Conservation (phyloP, 768 basidiomycete species). For the Lentinula guzmanii region DNA sequence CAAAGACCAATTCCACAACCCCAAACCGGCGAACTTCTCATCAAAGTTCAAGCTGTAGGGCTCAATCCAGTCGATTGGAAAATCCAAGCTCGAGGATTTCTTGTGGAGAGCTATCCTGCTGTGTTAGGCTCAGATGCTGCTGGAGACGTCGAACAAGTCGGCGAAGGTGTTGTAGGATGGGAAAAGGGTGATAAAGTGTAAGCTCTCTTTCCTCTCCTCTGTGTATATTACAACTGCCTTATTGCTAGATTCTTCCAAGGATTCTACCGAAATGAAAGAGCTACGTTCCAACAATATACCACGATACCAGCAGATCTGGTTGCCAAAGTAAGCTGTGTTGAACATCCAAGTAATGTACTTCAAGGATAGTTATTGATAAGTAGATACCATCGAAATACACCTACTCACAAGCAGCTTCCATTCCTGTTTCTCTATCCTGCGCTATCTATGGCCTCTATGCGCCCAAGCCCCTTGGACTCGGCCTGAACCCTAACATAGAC, state of each 20-base stretch:
- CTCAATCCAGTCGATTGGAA: constrained; percentile 31
- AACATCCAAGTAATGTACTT: background rate
- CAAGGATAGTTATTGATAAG: background rate
- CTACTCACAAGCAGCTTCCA: constrained; percentile 18
- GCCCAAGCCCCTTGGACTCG: constrained; percentile 26
- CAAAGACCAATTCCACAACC: constrained; percentile 14
- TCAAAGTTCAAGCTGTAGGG: constrained; percentile 19
- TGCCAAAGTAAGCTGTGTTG: constrained; percentile 8
- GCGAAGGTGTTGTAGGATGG: constrained; percentile 26
- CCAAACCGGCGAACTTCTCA: constrained; percentile 20
- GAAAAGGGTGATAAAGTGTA: constrained; percentile 27
- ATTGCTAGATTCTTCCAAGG: constrained; percentile 10
- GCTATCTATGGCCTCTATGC: constrained; percentile 20
- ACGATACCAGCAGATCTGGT: constrained; percentile 14
- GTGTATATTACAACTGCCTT: no score
- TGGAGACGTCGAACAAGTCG: constrained; percentile 26
- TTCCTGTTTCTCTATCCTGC: constrained; percentile 19
- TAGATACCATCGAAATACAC: constrained; percentile 16
- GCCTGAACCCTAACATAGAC: constrained; percentile 32
- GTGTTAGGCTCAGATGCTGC: constrained; percentile 23
- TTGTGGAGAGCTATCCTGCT: constrained; percentile 19
- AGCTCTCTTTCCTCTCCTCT: background rate
- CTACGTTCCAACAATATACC: constrained; percentile 17
- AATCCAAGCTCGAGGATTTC: constrained; percentile 15
- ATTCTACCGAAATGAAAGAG: constrained; percentile 4